Evolutionary conservation across 257 asterid species (phyloP).

Genomic region (Misopates orontium): DNA sequence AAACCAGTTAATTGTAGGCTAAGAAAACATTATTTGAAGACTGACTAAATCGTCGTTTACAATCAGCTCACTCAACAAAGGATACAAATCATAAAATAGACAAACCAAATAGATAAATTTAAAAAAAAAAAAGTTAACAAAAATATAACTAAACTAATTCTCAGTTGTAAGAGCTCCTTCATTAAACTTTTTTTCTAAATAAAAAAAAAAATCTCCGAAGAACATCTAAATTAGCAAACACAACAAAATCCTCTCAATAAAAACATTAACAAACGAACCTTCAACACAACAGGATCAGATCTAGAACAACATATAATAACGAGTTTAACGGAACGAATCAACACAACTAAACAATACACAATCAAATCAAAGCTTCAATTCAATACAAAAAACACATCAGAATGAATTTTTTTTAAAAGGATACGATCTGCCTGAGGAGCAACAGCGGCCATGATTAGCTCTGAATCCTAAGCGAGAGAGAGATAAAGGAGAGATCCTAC

Average conservation of each 20-base stretch:
- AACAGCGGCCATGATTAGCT: constrained; percentile 56
- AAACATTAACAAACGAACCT: neutral
- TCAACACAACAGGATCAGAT: constrained; percentile 25
- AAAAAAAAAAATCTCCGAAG: too few relatives aligned
- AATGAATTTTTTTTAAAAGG: constrained; percentile 28
- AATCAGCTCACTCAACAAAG: too few relatives aligned
- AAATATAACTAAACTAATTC: too few relatives aligned
- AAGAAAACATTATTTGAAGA: too few relatives aligned
- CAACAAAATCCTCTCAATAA: too few relatives aligned
- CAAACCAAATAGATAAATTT: too few relatives aligned
- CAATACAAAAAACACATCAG: neutral
- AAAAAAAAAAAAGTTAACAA: too few relatives aligned
- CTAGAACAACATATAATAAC: constrained; percentile 11
- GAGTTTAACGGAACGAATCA: neutral
- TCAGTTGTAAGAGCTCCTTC: too few relatives aligned
- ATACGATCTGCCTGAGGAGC: constrained; percentile 67
- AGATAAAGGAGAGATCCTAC: constrained; percentile 19
- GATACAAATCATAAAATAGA: too few relatives aligned
- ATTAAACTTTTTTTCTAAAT: too few relatives aligned
- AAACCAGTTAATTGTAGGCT: too few relatives aligned
- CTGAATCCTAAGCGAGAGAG: neutral
- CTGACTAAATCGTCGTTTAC: neutral
- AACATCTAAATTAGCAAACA: too few relatives aligned
- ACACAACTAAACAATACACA: neutral
- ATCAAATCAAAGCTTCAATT: neutral